These are phyloP conservation scores for Nicotiana tomentosiformis DNA, from an alignment of 257 asterid species.

Conservation along the genomic window DNA sequence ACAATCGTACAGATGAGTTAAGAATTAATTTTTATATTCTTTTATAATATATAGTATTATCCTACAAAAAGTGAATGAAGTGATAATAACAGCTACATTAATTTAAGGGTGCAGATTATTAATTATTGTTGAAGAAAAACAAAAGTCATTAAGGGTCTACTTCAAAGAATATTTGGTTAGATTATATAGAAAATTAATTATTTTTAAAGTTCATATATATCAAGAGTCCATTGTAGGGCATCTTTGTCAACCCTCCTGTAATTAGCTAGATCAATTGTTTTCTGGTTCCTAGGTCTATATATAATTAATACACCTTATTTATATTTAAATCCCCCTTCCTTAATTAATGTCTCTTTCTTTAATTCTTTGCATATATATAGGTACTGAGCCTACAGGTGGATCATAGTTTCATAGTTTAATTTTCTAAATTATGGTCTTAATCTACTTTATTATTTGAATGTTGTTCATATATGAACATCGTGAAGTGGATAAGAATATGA, in stretches of 20 bases:
- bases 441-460: not conserved
- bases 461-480: not conserved
- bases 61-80: constrained; percentile 30
- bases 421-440: not conserved
- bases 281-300: constrained; percentile 5
- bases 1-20: constrained; percentile 27
- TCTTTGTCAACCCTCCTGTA: constrained; percentile 36
- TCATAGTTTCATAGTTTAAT: not conserved
- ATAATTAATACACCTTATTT: not conserved
- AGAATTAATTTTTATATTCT: constrained; percentile 27
- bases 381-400: not conserved
- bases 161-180: constrained; percentile 18
- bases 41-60: constrained; percentile 6
- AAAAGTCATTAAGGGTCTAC: constrained; percentile 28
- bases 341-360: not conserved
- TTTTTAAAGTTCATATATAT: not conserved
- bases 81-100: constrained; percentile 30
- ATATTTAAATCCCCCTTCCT: not conserved
- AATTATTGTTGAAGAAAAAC: constrained; percentile 7
- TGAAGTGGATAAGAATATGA: not conserved
- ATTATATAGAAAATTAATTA: not conserved
- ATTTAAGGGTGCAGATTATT: constrained; percentile 4
- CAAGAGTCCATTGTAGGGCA: constrained; percentile 12
- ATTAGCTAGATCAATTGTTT: not conserved
- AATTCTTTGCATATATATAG: not conserved